Evolutionary conservation across 352 stramenopile genomes (phyloP).

Genomic region (Phytopythium kandeliae): DNA sequence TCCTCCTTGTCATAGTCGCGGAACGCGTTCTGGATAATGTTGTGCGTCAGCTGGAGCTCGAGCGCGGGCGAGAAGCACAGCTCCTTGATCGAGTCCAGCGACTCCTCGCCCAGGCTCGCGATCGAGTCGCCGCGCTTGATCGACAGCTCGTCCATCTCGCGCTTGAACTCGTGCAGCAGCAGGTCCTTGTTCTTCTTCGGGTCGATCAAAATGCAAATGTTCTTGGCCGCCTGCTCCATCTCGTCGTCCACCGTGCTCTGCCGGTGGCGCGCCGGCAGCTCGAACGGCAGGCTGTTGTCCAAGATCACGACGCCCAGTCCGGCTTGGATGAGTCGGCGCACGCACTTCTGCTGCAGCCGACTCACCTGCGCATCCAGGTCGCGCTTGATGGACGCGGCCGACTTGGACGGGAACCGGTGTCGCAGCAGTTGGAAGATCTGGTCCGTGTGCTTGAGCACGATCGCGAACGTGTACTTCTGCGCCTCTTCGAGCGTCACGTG

Average conservation of each 20-base stretch:
- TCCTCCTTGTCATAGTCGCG: slow-evolving; percentile 86
- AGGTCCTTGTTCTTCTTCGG: slow-evolving; percentile 81
- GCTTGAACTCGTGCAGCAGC: slow-evolving; percentile 84
- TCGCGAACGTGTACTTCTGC: slow-evolving; percentile 87
- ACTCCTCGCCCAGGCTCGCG: slow-evolving; percentile 66
- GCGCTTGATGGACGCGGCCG: slow-evolving; percentile 52
- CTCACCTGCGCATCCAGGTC: slow-evolving; percentile 68
- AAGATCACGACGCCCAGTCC: slow-evolving; percentile 65
- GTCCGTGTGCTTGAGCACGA: slow-evolving; percentile 79
- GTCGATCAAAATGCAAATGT: slow-evolving; percentile 77
- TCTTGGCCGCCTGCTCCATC: slow-evolving; percentile 50
- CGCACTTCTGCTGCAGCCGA: slow-evolving; percentile 75
- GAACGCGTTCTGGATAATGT: slow-evolving; percentile 86
- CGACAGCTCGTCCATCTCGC: slow-evolving; percentile 78
- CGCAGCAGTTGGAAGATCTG: slow-evolving; percentile 69
- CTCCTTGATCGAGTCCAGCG: slow-evolving; percentile 67
- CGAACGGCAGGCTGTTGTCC: slow-evolving; percentile 65
- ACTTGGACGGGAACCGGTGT: slow-evolving; percentile 65
- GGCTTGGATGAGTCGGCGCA: slow-evolving; percentile 74
- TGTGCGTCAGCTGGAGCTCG: slow-evolving; percentile 84
- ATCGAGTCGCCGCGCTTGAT: slow-evolving; percentile 73
- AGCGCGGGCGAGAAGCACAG: slow-evolving; percentile 84
- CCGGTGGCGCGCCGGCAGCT: slow-evolving; percentile 14
- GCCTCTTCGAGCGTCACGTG: slow-evolving; percentile 82
- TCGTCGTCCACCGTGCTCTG: slow-evolving; percentile 18